Conservation (phyloP, 768 basidiomycete species). For the Mycena vitilis region DNA sequence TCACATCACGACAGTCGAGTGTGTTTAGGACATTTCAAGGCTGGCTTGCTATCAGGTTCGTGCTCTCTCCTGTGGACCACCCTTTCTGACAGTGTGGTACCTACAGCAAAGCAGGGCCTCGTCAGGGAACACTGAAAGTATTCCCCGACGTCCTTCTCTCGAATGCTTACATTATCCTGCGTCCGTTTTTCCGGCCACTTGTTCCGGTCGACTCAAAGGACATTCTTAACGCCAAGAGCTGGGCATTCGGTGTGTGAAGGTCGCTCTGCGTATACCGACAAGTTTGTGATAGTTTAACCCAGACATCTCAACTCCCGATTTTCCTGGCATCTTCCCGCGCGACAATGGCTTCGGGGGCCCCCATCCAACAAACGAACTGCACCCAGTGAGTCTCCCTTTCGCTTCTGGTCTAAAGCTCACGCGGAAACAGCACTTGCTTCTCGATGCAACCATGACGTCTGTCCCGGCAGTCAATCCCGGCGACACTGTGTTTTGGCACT, state of each 20-base stretch:
- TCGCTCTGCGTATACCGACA: background rate
- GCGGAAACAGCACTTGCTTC: conserved; percentile 54
- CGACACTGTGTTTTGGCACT: conserved; percentile 78
- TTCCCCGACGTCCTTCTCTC: conserved; percentile 67
- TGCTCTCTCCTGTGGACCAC: conserved; percentile 38
- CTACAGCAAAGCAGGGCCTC: conserved; percentile 62
- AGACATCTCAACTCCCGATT: conserved; percentile 56
- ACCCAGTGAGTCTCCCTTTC: conserved; percentile 47
- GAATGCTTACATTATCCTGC: conserved; percentile 70
- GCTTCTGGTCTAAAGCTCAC: conserved; percentile 56
- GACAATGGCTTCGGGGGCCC: conserved; percentile 46
- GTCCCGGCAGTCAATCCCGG: conserved; percentile 72
- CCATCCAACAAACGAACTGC: conserved; percentile 51
- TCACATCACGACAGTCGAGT: conserved; percentile 40
- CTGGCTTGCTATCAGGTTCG: conserved; percentile 66
- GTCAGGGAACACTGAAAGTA: conserved; percentile 67
- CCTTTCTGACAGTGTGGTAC: background rate
- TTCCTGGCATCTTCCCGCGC: conserved; percentile 51
- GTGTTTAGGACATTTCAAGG: conserved; percentile 67
- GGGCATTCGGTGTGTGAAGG: conserved; percentile 49
- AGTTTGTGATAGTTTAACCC: background rate
- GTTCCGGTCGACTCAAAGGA: conserved; percentile 48
- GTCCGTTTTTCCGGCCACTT: conserved; percentile 72
- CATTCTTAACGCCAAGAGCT: conserved; percentile 53
- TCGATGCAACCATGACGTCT: conserved; percentile 69